These are phyloP conservation scores for Penicillium taxi DNA, from an alignment of 495 filamentous ascomycete genomes.

Conservation along the genomic window DNA sequence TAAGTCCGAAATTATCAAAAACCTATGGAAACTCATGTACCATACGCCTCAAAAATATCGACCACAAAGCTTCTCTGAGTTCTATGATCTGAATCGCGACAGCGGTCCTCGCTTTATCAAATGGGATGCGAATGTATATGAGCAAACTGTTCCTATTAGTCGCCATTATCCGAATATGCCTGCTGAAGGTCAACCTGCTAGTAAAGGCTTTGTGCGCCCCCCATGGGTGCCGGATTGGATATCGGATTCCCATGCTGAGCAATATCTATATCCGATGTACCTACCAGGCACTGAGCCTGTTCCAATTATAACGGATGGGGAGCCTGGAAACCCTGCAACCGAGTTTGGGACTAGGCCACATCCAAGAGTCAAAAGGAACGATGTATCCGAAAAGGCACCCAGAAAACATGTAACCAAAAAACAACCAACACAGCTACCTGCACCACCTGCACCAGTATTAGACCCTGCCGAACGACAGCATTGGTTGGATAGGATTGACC, in stretches of 20 bases:
- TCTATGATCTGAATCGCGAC: conserved; percentile 22
- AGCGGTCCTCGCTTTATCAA: conserved; percentile 30
- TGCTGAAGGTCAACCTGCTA: background rate
- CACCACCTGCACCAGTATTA: too few species aligned
- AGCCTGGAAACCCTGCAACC: too few species aligned
- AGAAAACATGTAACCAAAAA: too few species aligned
- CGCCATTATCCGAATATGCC: background rate
- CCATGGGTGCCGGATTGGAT: conserved; percentile 5
- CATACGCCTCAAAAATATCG: conserved; percentile 16
- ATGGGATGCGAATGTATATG: conserved; percentile 3
- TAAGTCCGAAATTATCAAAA: background rate
- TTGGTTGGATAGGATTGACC: too few species aligned
- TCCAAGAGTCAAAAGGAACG: too few species aligned
- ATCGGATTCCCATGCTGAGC: conserved; percentile 14
- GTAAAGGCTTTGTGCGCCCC: conserved; percentile 9
- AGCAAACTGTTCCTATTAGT: background rate
- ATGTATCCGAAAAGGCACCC: too few species aligned
- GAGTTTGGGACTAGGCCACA: too few species aligned
- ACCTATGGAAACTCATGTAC: conserved; percentile 25
- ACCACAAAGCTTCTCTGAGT: conserved; percentile 8
- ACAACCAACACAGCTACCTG: too few species aligned
- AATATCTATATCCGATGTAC: conserved; percentile 9
- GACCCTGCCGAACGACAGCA: too few species aligned
- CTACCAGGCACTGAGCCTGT: too few species aligned
- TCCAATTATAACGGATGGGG: too few species aligned